Evolutionary conservation across 345 rosid species (phyloP), one percentile per base, ranked within the genome.

Genomic region (Salix koriyanagi): DNA sequence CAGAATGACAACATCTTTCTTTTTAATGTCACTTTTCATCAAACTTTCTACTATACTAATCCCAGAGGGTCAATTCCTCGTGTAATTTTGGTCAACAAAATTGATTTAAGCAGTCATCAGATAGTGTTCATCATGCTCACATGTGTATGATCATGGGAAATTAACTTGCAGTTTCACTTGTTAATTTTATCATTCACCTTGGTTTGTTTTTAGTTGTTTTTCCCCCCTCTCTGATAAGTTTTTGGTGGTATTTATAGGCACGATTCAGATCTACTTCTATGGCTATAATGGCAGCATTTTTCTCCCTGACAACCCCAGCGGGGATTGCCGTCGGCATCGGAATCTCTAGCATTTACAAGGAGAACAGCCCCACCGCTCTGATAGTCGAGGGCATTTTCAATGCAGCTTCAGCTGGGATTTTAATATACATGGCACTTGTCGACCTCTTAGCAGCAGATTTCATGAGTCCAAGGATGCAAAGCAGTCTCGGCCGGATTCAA

Each of bases 381-480:
- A 84, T 86, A 56, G 87, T 92, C 18, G 88, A 87, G 77, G 97
- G 96, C n/a, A 72, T 82, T 44, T 81, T 91, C 73, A 81, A 88
- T 18, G 84, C 94, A 26, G 92, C 92, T 12, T 87, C 96, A 1
- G 88, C 92, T 48, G 97, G 96, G 71, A 89, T 92, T 21, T 83
- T 92, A 76, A 88, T 87, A 12, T 91, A 91, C 79, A 90, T 91
- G 97, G 89, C 97, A 23, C 89, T 92, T 3, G 97, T 92, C n/a
- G 96, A 92, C 72, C 84, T 92, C n/a, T 79, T 90, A 25, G 97
- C 97, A 21, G 77, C 87, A 34, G 96, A 91, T 79, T 90, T 91
- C 69, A 85, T 89, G 87, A 86, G 76, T 67, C 88, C 94, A 8
- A 89, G 76, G 76, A 50, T 91, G 80, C 96, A 88, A 75, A 69